Percentiles rank a stretch among this genome's conserved stretches.
These are phyloP conservation scores for Chrysoporthe cubensis DNA, from an alignment of 2,329 filamentous ascomycete species.

Conservation along the genomic window DNA sequence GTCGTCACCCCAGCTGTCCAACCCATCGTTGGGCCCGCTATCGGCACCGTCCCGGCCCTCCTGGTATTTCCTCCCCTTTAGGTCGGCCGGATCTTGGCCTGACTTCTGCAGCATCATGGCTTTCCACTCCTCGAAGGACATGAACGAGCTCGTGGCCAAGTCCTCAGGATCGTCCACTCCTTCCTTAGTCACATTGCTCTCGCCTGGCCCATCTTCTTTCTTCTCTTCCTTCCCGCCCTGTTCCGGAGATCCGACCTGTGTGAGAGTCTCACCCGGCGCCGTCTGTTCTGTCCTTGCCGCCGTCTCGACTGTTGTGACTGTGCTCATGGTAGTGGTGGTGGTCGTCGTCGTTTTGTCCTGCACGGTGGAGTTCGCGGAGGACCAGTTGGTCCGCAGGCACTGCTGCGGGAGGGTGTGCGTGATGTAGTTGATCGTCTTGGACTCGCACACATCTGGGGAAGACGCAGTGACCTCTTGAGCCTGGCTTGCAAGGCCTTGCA, in stretches of 20 bases:
- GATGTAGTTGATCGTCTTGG: conserved; percentile 78
- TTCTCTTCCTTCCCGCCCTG: conserved; percentile 10
- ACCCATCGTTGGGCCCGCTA: conserved; percentile 62
- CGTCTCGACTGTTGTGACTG: conserved; percentile 14
- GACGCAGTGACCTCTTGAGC: conserved; percentile 8
- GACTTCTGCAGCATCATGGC: conserved; percentile 85
- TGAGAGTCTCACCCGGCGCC: conserved; percentile 19
- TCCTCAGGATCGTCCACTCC: conserved; percentile 71
- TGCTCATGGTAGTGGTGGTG: conserved; percentile 31
- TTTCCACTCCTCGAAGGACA: conserved; percentile 99
- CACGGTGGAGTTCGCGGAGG: conserved; percentile 32
- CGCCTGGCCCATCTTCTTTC: conserved; percentile 23
- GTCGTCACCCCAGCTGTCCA: conserved; percentile 85
- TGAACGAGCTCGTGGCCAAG: conserved; percentile 68
- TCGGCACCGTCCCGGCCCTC: conserved; percentile 54
- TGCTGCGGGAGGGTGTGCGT: conserved; percentile 77
- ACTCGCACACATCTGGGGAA: conserved; percentile 50
- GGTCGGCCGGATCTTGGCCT: conserved; percentile 71
- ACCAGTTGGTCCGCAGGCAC: conserved; percentile 70
- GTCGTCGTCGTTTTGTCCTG: conserved; percentile 31
- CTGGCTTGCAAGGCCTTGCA: conserved; percentile 14
- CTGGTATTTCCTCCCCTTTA: conserved; percentile 65
- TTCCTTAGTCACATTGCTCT: conserved; percentile 31
- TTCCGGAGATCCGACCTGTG: conserved; percentile 14
- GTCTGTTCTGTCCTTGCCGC: conserved; percentile 17